Conservation (phyloP, 2,329 filamentous ascomycete species). For the Hypoxylon sp. region DNA sequence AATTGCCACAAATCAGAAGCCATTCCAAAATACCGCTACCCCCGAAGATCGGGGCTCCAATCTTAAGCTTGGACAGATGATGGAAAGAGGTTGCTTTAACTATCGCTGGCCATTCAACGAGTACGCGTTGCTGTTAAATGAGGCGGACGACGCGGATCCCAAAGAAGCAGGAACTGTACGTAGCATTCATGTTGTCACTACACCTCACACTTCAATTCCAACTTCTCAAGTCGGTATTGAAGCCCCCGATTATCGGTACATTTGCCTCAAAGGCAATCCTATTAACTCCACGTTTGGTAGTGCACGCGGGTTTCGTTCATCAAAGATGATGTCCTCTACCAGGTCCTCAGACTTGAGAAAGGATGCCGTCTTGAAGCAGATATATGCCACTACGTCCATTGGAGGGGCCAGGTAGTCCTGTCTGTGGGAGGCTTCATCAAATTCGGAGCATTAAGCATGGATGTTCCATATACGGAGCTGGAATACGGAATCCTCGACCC, state of each 20-base stretch:
- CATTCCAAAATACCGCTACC: background rate
- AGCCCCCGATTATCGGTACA: background rate
- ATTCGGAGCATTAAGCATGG: constrained; percentile 5
- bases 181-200: background rate
- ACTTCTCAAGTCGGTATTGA: background rate
- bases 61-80: constrained; percentile 32
- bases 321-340: constrained; percentile 34
- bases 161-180: constrained; percentile 28
- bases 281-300: background rate
- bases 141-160: background rate
- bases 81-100: constrained; percentile 27
- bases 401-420: constrained; percentile 17
- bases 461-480: background rate
- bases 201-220: background rate
- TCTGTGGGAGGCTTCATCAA: constrained; percentile 28
- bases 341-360: constrained; percentile 32
- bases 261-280: background rate
- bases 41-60: constrained; percentile 13
- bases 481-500: background rate
- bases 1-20: constrained; percentile 19
- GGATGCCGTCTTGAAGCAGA: constrained; percentile 13
- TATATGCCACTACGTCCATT: constrained; percentile 1
- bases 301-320: constrained; percentile 34
- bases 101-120: constrained; percentile 16
- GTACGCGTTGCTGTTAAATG: constrained; percentile 18